A percentile compares a stretch with the other conserved stretches of the same genome.
These are phyloP conservation scores for Calonectria leucothoes DNA, from an alignment of 2,329 filamentous ascomycete species.

Conservation along the genomic window DNA sequence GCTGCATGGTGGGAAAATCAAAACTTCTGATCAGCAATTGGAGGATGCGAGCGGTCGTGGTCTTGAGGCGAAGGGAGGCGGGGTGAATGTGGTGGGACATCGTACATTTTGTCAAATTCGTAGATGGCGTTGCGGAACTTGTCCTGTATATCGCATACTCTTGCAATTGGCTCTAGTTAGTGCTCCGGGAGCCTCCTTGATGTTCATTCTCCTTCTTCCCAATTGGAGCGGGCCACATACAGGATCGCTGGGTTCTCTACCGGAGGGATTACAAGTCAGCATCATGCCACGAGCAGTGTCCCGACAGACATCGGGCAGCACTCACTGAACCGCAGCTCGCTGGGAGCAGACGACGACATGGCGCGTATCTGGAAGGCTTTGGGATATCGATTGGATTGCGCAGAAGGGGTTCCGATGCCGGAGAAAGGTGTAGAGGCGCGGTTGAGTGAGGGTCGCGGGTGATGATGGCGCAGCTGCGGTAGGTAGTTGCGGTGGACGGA, in stretches of 20 bases:
- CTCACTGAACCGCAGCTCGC: conserved; percentile 50
- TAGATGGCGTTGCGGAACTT: conserved; percentile 88
- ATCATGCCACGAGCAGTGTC: neutral
- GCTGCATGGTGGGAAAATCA: conserved; percentile 50
- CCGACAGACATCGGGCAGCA: neutral
- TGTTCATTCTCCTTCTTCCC: neutral
- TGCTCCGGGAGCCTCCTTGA: neutral
- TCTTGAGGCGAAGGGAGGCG: conserved; percentile 9
- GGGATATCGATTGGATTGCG: neutral
- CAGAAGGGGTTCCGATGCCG: neutral
- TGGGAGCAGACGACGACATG: conserved; percentile 30
- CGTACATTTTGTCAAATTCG: conserved; percentile 85
- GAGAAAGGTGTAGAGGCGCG: neutral
- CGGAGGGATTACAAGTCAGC: conserved; percentile 19
- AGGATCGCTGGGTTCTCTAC: conserved; percentile 63
- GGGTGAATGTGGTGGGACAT: neutral
- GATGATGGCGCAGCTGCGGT: neutral
- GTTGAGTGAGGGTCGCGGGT: neutral
- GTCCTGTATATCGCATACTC: conserved; percentile 94
- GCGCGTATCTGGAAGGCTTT: conserved; percentile 5
- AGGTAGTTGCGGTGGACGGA: neutral
- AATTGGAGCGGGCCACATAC: conserved; percentile 48
- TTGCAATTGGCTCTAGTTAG: conserved; percentile 48
- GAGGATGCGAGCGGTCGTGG: conserved; percentile 8
- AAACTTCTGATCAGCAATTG: conserved; percentile 1